Conservation (phyloP, 2,329 filamentous ascomycete species). For the Gliomastix tumulicola region DNA sequence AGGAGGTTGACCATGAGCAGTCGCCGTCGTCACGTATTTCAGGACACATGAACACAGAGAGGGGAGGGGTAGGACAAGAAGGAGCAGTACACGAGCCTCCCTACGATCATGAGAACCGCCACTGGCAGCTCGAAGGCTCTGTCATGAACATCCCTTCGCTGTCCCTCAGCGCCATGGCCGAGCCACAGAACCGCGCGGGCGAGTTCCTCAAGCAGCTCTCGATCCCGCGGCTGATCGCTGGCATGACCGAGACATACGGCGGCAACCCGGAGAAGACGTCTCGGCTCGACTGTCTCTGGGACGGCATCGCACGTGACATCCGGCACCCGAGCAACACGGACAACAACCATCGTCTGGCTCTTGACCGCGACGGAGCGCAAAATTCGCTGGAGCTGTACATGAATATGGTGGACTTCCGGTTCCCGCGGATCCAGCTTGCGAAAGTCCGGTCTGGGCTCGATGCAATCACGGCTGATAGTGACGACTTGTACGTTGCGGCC, state of each 20-base stretch:
- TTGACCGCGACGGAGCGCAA: slow-evolving; percentile 2
- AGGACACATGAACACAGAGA: too few species aligned
- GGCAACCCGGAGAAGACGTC: slow-evolving; percentile 7
- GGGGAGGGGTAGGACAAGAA: background rate
- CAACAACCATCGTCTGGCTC: slow-evolving; percentile 4
- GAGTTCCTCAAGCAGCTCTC: slow-evolving; percentile 9
- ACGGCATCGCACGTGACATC: slow-evolving; percentile 8
- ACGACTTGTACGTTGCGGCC: slow-evolving; percentile 1
- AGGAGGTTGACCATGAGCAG: too few species aligned
- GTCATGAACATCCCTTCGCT: slow-evolving; percentile 3
- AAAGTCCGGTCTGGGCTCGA: slow-evolving; percentile 7
- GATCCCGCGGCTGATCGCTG: slow-evolving; percentile 5
- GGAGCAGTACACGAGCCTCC: background rate
- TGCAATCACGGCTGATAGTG: slow-evolving; percentile 3
- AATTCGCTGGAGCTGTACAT: slow-evolving; percentile 6
- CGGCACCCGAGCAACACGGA: slow-evolving; percentile 2
- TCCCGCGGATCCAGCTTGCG: slow-evolving; percentile 4
- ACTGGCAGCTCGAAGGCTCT: background rate
- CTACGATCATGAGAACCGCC: background rate
- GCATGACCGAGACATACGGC: slow-evolving; percentile 9
- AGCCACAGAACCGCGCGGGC: slow-evolving; percentile 5
- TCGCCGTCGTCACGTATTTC: background rate
- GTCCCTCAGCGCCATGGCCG: slow-evolving; percentile 7
- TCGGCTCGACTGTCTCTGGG: slow-evolving; percentile 5
- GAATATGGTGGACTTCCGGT: slow-evolving; percentile 8